Percentiles rank a stretch among this genome's conserved stretches.
phyloP scores from a whole-genome alignment of 352 stramenopile species.

The Pythium coloratum region DNA sequence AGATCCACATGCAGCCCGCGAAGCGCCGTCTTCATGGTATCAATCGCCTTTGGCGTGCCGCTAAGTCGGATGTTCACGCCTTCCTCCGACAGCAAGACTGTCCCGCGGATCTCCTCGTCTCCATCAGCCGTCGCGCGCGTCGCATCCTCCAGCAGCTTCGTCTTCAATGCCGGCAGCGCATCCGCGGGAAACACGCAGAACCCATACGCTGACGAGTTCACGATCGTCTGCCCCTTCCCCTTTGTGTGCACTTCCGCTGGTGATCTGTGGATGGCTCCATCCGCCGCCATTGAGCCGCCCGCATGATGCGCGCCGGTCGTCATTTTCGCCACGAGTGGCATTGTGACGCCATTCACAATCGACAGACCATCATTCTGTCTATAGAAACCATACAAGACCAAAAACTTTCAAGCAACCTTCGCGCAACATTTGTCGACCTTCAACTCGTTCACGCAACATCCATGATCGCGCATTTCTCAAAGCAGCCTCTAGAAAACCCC shows the following conservation, averaged over 20 bases:
- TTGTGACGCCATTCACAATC: neutral
- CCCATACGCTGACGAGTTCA: slow-evolving; percentile 75
- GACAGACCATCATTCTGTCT: neutral
- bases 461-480: slow-evolving; percentile 1
- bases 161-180: slow-evolving; percentile 38
- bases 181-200: slow-evolving; percentile 56
- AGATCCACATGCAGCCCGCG: slow-evolving; percentile 40
- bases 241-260: neutral
- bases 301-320: neutral
- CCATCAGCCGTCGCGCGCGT: slow-evolving; percentile 1
- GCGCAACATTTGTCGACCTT: slow-evolving; percentile 2
- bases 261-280: neutral
- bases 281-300: neutral
- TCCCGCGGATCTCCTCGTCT: slow-evolving; percentile 50
- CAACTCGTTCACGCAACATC: neutral
- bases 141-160: slow-evolving; percentile 36
- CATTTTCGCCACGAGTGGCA: neutral
- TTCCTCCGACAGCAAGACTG: slow-evolving; percentile 63
- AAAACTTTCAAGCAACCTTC: neutral
- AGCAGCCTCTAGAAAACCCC: neutral
- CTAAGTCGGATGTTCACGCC: slow-evolving; percentile 71
- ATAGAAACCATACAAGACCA: neutral
- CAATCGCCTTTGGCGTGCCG: slow-evolving; percentile 39
- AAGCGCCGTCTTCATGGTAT: slow-evolving; percentile 52
- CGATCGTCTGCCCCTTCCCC: slow-evolving; percentile 15